phyloP scores from a whole-genome alignment of 257 asterid genomes.

The Fraxinus cuspidata region DNA sequence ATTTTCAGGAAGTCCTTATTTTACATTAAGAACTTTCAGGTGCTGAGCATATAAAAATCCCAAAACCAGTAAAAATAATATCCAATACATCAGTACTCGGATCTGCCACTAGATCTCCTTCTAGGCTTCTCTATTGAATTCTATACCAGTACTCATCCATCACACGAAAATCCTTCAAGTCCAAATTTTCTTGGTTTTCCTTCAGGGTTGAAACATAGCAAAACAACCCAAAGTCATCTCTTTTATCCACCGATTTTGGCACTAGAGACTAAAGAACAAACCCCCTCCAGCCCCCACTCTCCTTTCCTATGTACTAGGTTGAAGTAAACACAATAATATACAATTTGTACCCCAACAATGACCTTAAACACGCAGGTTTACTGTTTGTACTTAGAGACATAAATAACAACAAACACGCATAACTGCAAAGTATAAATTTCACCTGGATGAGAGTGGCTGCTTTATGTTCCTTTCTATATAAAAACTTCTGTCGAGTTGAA shows the following conservation, averaged over 20 bases:
- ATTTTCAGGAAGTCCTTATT: neutral
- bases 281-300: neutral
- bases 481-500: constrained; percentile 59
- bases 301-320: neutral
- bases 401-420: constrained; percentile 12
- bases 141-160: neutral
- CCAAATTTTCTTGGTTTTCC: neutral
- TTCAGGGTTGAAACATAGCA: neutral
- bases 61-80: neutral
- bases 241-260: neutral
- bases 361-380: constrained; percentile 8
- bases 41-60: neutral
- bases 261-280: neutral
- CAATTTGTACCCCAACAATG: constrained; percentile 14
- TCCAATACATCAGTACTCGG: neutral
- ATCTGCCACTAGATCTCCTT: neutral
- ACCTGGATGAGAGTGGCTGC: constrained; percentile 96
- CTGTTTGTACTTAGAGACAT: constrained; percentile 7
- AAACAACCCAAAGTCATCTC: neutral
- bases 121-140: neutral
- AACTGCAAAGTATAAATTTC: constrained; percentile 24
- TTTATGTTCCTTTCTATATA: constrained; percentile 54
- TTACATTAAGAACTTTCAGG: neutral
- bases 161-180: neutral
- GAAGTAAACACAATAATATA: constrained; percentile 8